phyloP scores from a whole-genome alignment of 768 basidiomycete species.

The Rubroboletus pulcherrimus region DNA sequence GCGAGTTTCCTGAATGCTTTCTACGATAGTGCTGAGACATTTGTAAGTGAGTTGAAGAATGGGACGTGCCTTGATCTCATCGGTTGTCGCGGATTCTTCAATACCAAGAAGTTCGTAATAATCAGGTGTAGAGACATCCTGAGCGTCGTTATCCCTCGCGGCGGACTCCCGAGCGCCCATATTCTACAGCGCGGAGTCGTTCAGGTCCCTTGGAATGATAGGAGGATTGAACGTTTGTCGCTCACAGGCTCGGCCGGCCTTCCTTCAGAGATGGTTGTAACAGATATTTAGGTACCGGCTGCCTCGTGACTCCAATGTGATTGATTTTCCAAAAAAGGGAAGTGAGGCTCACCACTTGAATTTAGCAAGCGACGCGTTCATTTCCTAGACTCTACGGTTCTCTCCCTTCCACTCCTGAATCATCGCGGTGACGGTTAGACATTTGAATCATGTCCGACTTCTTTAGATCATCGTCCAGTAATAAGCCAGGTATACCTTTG shows the following conservation, averaged over 20 bases:
- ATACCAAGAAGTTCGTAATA: conserved; percentile 84
- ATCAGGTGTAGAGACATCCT: conserved; percentile 41
- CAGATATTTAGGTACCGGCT: too few species aligned
- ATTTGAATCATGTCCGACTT: conserved; percentile 49
- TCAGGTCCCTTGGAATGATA: not conserved
- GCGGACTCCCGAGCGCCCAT: conserved; percentile 76
- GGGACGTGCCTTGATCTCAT: conserved; percentile 77
- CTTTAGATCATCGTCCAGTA: conserved; percentile 37
- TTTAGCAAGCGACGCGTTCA: not conserved
- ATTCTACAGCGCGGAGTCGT: not conserved
- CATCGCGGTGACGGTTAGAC: not conserved
- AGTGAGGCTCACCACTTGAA: not conserved
- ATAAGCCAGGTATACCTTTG: conserved; percentile 24
- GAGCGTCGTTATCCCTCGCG: conserved; percentile 30
- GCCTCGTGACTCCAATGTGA: not conserved
- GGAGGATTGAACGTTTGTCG: not conserved
- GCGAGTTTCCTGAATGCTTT: conserved; percentile 82
- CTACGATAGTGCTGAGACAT: conserved; percentile 36
- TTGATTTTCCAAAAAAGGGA: conserved; percentile 14
- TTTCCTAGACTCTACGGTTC: not conserved
- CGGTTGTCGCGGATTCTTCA: conserved; percentile 74
- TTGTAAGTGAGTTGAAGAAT: not conserved
- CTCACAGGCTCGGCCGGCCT: not conserved
- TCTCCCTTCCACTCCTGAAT: not conserved
- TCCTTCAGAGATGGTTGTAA: too few species aligned